Conservation (phyloP, 2,329 filamentous ascomycete species). For the Lecanoromycetidae sp. region DNA sequence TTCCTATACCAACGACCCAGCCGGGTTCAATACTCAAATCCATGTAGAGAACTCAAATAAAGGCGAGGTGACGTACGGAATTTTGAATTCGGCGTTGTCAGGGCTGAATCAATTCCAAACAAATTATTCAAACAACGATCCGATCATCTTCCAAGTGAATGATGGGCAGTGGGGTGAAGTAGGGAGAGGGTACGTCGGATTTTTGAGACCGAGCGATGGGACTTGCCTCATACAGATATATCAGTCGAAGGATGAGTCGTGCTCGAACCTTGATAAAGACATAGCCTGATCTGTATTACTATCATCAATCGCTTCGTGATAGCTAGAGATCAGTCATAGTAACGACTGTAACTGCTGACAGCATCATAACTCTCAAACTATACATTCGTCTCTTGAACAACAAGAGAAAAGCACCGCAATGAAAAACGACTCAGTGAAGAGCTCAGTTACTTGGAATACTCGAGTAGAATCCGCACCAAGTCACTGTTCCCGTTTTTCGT, state of each 20-base stretch:
- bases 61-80: background rate
- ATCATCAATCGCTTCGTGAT: too few species aligned
- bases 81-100: background rate
- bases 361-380: too few species aligned
- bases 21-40: background rate
- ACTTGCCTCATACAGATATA: too few species aligned
- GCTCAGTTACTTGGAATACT: background rate
- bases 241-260: too few species aligned
- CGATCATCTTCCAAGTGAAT: conserved; percentile 1
- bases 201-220: background rate
- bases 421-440: too few species aligned
- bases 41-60: too few species aligned
- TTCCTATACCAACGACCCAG: background rate
- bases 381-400: too few species aligned
- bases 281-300: too few species aligned
- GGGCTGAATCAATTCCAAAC: background rate
- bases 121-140: background rate
- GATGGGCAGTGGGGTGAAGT: conserved; percentile 6
- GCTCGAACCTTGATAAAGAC: too few species aligned
- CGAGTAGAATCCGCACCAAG: background rate
- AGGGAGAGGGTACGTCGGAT: conserved; percentile 6
- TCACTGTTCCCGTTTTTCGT: conserved; percentile 8
- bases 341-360: too few species aligned
- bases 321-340: too few species aligned
- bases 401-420: too few species aligned